Base-by-base conservation (phyloP, 1,139 yeast genomes). In the Diutina siamensis region DNA sequence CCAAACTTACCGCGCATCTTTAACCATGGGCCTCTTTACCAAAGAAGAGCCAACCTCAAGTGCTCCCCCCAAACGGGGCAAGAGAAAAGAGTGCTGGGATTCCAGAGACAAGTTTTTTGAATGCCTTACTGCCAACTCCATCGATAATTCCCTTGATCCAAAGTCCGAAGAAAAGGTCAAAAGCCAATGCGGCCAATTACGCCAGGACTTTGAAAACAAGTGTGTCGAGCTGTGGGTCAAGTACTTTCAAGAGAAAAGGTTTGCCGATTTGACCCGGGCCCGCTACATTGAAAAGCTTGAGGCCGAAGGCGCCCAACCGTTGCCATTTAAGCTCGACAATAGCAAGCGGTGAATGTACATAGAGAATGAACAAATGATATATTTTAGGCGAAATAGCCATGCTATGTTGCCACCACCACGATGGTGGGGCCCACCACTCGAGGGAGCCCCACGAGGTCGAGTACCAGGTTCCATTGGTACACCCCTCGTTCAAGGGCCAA, bases 401-500 rank as follows among this genome's bases (percentile, higher is more conserved):
- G n/a, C n/a, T 35, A 20, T 12, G 19, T 35, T n/a, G 40, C 40
- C 9, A 35, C 40, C 17, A 35, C 3, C 19, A 22, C 28, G 9
- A 35, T 22, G 2, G 27, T 17, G 10, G 15, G 22, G 8, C 40
- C 22, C 17, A 22, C 28, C 17, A 35, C 18, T 17, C 17, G 40
- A 3, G n/a, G 25, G 28, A 13, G 17, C 18, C 18, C 40, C 5
- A 35, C 40, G 15, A 25, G 12, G 22, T 38, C 42, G 3, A 38
- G n/a, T 12, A 38, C 42, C 42, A 38, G 42, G 7, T 25, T 85
- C 87, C 94, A 83, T 58, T 83, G 89, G 56, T 79, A 84, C 47
- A 78, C 83, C 1, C 95, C 95, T 40, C 72, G 70, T 46, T 80
- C 84, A 45, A 86, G 62, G 18, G 83, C 70, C 19, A 79, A 72